Base-by-base conservation (phyloP, 1,284 basidiomycete species). In the Thecaphora thlaspeos region DNA sequence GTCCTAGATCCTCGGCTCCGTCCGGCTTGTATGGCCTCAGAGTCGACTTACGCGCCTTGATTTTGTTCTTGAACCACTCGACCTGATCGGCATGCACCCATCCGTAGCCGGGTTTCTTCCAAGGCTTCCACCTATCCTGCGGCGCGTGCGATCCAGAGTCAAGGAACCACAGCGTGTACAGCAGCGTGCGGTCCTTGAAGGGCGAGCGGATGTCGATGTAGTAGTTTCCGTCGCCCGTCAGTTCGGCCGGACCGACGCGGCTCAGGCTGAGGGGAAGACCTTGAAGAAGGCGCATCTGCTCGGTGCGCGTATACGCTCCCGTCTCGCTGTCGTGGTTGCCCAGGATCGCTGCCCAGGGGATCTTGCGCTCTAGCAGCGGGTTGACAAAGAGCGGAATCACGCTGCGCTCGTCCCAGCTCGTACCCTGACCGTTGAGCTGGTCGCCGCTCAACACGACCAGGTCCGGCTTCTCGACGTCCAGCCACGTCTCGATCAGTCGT, bases 131-230 rank as follows among this genome's bases (percentile, higher is more conserved):
- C n/a, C 24, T 21, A 14, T 61, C 49, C 43, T 51, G 58, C 12
- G 54, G 52, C 2, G 65, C 61, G 17, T 58, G 18, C 0, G 85
- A 81, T 18, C 90, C 90, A 1, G 91, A 92, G 78, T 97, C 93
- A 57, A 97, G 80, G 82, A 96, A 91, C 80, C 96, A 97, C 3
- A 97, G 78, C 0, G 90, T 92, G 54, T 94, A 82, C 10, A 95
- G 81, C 61, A 92, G 89, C 1, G 86, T 90, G 75, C 84, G 87
- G n/a, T 55, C 48, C 38, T 36, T 50, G 49, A 39, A 46, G 2
- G 52, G 66, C 39, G 43, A 64, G 30, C 42, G 50, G 22, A 41
- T 24, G 41, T 71, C 47, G 19, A 55, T 24, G 30, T 61, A 28
- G 41, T 48, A 54, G 48, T 54, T 48, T 41, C 46, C 55, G n/a